Conservation (phyloP, 805 yeast genomes). For the Saturnispora silvae region DNA sequence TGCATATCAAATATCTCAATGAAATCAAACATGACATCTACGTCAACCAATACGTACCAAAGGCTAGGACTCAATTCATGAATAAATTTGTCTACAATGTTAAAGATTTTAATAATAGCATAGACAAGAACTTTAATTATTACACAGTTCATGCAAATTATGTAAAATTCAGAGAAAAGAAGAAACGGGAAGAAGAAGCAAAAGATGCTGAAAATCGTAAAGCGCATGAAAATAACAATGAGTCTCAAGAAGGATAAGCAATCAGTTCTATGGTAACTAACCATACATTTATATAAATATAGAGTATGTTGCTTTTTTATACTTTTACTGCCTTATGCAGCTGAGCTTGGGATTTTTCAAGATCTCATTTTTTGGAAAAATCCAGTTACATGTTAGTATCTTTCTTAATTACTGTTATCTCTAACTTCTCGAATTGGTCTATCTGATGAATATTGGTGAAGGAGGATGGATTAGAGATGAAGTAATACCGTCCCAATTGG, state of each 20-base stretch:
- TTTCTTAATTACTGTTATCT: too few relatives aligned
- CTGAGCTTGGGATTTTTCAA: too few relatives aligned
- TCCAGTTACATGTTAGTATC: too few relatives aligned
- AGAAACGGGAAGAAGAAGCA: conserved; percentile 29
- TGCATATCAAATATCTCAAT: conserved; percentile 26
- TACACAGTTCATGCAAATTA: conserved; percentile 35
- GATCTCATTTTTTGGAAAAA: too few relatives aligned
- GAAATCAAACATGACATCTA: conserved; percentile 23
- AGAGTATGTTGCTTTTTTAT: too few relatives aligned
- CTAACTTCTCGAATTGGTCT: too few relatives aligned
- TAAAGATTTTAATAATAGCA: conserved; percentile 20
- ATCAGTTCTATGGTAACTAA: too few relatives aligned
- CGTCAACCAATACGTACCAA: conserved; percentile 13
- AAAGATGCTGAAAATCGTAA: conserved; percentile 26
- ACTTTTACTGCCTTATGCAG: too few relatives aligned
- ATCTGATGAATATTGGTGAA: too few relatives aligned
- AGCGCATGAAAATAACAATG: too few relatives aligned
- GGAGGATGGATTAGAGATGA: conserved; percentile 17
- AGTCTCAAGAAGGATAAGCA: too few relatives aligned
- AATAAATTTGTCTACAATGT: conserved; percentile 22
- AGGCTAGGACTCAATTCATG: conserved; percentile 19
- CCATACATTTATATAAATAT: too few relatives aligned
- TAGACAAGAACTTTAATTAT: conserved; percentile 27
- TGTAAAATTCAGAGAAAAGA: conserved; percentile 28
- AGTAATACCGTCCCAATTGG: conserved; percentile 17